Evolutionary conservation across 495 filamentous ascomycete genomes (phyloP), one percentile per base, ranked within the genome.

Genomic region (Lentithecium fluviatile): DNA sequence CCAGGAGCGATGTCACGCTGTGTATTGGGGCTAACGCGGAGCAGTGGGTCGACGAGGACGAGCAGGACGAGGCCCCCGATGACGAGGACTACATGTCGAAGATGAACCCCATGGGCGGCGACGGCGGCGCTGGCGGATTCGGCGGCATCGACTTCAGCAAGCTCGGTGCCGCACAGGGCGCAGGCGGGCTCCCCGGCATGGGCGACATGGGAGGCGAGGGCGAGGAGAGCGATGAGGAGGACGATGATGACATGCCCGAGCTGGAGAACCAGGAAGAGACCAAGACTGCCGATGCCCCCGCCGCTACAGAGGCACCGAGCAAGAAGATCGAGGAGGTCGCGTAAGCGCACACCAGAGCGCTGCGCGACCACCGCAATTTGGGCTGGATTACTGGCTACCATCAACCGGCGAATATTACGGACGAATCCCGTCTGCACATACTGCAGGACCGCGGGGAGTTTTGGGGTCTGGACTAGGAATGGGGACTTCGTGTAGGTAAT

Each of bases 11-110:
- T n/a, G n/a, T n/a, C n/a, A n/a, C n/a, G n/a, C n/a, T n/a, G n/a
- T n/a, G 42, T 52, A 49, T 54, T 34, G 1, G 20, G 17, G 49
- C 46, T 67, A 58, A 59, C 45, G 34, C 10, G 45, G 13, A 26
- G 0, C 61, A 90, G 91, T 98, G 95, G 95, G 91, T 98, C 66
- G 95, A 97, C 74, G 94, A 97, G 84, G 94, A 98, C 74, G 94
- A 98, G 82, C 94, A 98, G 78, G 88, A 97, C 69, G 90, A 87
- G 69, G 86, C 78, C 17, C 76, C 80, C 21, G 93, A 96, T 37
- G 91, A 96, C 32, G 90, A 95, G 71, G 74, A 75, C 66, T 82
- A 81, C 64, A 82, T 82, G 68, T 79, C 78, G 72, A 79, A 82
- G 73, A 85, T 93, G 73, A 86, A 81, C 61, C 84, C 85, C 62